Percentiles rank a stretch among this genome's conserved stretches.
These are phyloP conservation scores for Ambispora gerdemannii DNA, from an alignment of 192 early-diverging fungal species.

Conservation along the genomic window DNA sequence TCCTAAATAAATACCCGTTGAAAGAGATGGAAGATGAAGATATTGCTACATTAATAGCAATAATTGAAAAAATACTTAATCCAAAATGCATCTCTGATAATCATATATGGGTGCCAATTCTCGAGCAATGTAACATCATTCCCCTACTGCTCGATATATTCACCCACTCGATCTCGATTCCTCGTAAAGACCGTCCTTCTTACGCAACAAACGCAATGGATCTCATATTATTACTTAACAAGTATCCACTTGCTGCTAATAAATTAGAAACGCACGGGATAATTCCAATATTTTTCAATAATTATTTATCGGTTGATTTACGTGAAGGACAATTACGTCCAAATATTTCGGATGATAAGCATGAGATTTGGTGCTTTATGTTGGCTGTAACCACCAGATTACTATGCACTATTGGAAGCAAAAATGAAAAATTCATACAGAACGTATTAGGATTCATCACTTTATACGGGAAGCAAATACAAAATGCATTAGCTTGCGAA, in stretches of 20 bases:
- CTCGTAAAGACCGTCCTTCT: conserved; percentile 15
- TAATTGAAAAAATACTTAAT: conserved; percentile 9
- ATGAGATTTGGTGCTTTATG: conserved; percentile 52
- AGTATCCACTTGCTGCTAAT: conserved; percentile 11
- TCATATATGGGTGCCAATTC: conserved; percentile 8
- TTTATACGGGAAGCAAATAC: conserved; percentile 46
- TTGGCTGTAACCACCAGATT: conserved; percentile 45
- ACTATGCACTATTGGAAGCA: conserved; percentile 37
- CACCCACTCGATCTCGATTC: conserved; percentile 5
- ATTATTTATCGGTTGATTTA: background rate
- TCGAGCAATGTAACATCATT: conserved; percentile 16
- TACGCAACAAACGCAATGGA: conserved; percentile 10
- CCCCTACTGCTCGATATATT: conserved; percentile 13
- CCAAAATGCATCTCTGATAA: conserved; percentile 20
- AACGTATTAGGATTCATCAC: conserved; percentile 46
- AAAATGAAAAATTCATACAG: conserved; percentile 38
- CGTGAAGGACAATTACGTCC: conserved; percentile 9
- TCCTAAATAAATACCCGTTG: background rate
- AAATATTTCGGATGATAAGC: conserved; percentile 32
- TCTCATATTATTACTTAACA: conserved; percentile 17
- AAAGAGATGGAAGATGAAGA: conserved; percentile 11
- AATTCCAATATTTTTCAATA: conserved; percentile 12
- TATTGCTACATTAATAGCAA: conserved; percentile 10
- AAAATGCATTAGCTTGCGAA: conserved; percentile 40
- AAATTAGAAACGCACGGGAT: conserved; percentile 1